Percentiles rank a stretch among this genome's conserved stretches.
Evolutionary conservation across 257 asterid species (phyloP).

Genomic region (Echites panduratus): DNA sequence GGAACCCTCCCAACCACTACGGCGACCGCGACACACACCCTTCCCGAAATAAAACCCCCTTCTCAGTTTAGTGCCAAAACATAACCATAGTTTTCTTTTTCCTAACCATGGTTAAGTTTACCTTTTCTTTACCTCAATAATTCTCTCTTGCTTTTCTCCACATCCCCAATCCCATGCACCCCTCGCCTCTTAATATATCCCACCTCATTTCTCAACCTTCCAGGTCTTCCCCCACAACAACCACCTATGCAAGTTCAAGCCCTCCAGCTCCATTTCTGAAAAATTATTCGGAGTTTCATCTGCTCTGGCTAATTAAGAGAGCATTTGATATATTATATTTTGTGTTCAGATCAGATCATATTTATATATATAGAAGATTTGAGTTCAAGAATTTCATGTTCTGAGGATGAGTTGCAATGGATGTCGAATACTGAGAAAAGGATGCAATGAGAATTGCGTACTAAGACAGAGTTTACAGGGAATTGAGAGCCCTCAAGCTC

Average conservation of each 20-base stretch:
- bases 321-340: neutral
- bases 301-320: too few relatives aligned
- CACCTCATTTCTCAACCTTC: slow-evolving; percentile 6
- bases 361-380: neutral
- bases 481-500: slow-evolving; percentile 57
- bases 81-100: neutral
- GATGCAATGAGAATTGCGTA: slow-evolving; percentile 73
- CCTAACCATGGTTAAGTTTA: slow-evolving; percentile 15
- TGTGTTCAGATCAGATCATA: neutral
- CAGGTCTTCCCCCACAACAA: slow-evolving; percentile 2
- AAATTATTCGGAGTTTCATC: neutral
- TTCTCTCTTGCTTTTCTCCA: slow-evolving; percentile 17
- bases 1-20: slow-evolving; percentile 27
- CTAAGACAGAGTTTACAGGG: slow-evolving; percentile 53
- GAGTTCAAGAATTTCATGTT: slow-evolving; percentile 13
- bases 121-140: slow-evolving; percentile 11
- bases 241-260: neutral
- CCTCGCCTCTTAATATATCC: slow-evolving; percentile 24
- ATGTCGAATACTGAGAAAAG: slow-evolving; percentile 78
- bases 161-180: slow-evolving; percentile 27
- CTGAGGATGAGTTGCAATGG: slow-evolving; percentile 76
- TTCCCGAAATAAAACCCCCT: neutral
- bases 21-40: neutral
- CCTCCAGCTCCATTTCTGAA: too few relatives aligned
- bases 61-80: neutral